Percentiles rank a stretch among this genome's conserved stretches.
Conservation (phyloP, 352 stramenopile genomes). For the Pythium dissotocum region DNA sequence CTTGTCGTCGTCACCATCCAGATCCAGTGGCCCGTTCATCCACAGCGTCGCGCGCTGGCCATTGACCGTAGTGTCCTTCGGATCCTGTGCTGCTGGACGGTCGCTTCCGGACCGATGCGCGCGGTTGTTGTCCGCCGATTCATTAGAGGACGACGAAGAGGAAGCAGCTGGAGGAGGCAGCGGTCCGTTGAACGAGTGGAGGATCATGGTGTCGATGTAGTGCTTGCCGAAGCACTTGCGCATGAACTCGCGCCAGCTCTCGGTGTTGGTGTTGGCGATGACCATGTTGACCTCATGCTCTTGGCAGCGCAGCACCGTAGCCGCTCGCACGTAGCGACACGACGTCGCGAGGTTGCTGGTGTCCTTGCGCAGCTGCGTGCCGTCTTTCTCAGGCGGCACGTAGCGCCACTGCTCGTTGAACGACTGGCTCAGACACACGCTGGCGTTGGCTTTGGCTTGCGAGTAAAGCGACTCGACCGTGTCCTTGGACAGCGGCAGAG, state of each 20-base stretch:
- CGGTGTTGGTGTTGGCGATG: slow-evolving; percentile 65
- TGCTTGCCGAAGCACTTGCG: slow-evolving; percentile 77
- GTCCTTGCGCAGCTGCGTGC: slow-evolving; percentile 80
- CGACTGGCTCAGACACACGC: slow-evolving; percentile 60
- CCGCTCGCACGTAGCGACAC: slow-evolving; percentile 63
- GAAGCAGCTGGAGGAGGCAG: not conserved
- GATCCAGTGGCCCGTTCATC: not conserved
- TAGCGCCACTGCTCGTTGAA: slow-evolving; percentile 85
- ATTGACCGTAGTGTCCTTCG: not conserved
- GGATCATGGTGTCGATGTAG: slow-evolving; percentile 75
- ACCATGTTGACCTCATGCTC: slow-evolving; percentile 77
- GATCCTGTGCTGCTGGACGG: slow-evolving; percentile 14
- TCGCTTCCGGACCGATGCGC: slow-evolving; percentile 24
- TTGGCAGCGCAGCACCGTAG: slow-evolving; percentile 70
- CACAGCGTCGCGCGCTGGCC: slow-evolving; percentile 21
- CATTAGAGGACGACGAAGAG: not conserved
- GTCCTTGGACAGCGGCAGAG: slow-evolving; percentile 54
- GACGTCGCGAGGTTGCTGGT: slow-evolving; percentile 73
- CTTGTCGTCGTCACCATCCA: not conserved
- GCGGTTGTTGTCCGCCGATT: slow-evolving; percentile 26
- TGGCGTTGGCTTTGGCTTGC: slow-evolving; percentile 54
- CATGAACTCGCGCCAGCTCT: slow-evolving; percentile 75
- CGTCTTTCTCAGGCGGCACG: slow-evolving; percentile 77
- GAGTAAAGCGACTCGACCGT: slow-evolving; percentile 57
- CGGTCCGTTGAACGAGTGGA: slow-evolving; percentile 50